Conservation (phyloP, 352 stramenopile genomes). For the Peronospora belbahrii region DNA sequence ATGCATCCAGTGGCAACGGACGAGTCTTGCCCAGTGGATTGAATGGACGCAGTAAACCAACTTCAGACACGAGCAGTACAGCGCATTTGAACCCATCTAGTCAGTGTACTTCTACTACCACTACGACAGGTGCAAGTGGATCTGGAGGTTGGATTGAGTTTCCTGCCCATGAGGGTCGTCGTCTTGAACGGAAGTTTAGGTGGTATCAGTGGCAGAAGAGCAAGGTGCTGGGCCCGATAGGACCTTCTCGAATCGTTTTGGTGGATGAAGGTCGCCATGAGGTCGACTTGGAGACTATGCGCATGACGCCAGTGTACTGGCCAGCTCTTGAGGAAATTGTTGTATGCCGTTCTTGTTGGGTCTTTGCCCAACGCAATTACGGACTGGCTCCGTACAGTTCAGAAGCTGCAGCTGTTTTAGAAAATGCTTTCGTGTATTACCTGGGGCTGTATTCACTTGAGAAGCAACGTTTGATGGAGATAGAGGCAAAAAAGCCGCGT, state of each 20-base stretch:
- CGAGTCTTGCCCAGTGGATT: conserved; percentile 28
- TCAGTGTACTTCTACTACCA: conserved; percentile 5
- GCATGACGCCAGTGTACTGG: conserved; percentile 81
- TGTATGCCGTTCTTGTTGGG: conserved; percentile 66
- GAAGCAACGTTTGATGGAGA: conserved; percentile 42
- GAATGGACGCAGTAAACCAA: conserved; percentile 12
- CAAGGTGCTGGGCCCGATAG: conserved; percentile 23
- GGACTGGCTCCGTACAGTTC: conserved; percentile 69
- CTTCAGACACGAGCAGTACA: conserved; percentile 3
- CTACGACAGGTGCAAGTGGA: conserved; percentile 7
- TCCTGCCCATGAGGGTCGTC: conserved; percentile 56
- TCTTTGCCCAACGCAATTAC: conserved; percentile 79
- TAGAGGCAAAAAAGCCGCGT: conserved; percentile 38
- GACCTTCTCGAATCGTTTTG: conserved; percentile 48
- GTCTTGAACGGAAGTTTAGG: conserved; percentile 57
- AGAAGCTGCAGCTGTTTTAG: conserved; percentile 36
- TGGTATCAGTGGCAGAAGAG: conserved; percentile 55
- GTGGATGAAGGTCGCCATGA: conserved; percentile 80
- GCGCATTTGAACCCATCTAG: conserved; percentile 1
- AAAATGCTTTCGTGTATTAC: conserved; percentile 71
- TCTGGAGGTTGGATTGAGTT: conserved; percentile 66
- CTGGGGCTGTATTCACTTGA: conserved; percentile 59
- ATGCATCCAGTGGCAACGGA: conserved; percentile 29
- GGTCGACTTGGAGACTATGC: conserved; percentile 69
- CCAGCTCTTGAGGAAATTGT: conserved; percentile 52